A percentile compares a stretch with the other conserved stretches of the same genome.
These are phyloP conservation scores for Urochloa ruziziensis DNA, from an alignment of 176 grass and related monocot species.

Conservation along the genomic window DNA sequence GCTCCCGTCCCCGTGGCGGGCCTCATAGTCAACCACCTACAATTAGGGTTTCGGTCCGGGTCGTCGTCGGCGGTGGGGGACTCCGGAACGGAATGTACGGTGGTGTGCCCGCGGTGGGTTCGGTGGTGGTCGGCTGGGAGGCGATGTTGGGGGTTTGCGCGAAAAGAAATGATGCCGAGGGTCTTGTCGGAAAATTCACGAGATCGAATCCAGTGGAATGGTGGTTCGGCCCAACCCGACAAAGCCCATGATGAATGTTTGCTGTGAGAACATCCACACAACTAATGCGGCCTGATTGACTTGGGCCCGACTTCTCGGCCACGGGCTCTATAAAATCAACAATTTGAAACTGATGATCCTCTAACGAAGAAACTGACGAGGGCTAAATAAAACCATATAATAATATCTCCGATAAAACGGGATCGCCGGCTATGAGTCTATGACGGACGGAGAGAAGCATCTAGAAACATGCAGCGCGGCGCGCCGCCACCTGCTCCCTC, in stretches of 20 bases:
- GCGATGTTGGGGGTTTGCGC: background rate
- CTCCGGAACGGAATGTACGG: background rate
- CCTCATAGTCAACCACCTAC: constrained; percentile 23
- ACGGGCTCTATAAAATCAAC: too few species aligned
- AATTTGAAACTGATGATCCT: too few species aligned
- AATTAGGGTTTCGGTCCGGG: constrained; percentile 18
- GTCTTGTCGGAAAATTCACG: background rate
- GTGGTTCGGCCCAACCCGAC: background rate
- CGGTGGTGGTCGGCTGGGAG: constrained; percentile 2
- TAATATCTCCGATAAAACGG: background rate
- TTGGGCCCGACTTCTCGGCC: background rate
- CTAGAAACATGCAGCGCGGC: background rate
- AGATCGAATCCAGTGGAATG: background rate
- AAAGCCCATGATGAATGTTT: background rate
- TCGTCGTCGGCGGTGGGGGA: constrained; percentile 21
- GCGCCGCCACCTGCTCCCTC: background rate
- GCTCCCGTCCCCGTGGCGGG: constrained; percentile 12
- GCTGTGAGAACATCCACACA: too few species aligned
- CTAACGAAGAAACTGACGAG: background rate
- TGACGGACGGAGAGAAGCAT: too few species aligned
- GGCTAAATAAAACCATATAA: background rate
- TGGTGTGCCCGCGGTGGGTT: constrained; percentile 5
- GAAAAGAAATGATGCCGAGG: background rate
- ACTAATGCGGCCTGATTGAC: background rate
- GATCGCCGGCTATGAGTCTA: background rate